Evolutionary conservation across 2,329 filamentous ascomycete species (phyloP), one percentile per base, ranked within the genome.

Genomic region (Clarireedia homoeocarpa): DNA sequence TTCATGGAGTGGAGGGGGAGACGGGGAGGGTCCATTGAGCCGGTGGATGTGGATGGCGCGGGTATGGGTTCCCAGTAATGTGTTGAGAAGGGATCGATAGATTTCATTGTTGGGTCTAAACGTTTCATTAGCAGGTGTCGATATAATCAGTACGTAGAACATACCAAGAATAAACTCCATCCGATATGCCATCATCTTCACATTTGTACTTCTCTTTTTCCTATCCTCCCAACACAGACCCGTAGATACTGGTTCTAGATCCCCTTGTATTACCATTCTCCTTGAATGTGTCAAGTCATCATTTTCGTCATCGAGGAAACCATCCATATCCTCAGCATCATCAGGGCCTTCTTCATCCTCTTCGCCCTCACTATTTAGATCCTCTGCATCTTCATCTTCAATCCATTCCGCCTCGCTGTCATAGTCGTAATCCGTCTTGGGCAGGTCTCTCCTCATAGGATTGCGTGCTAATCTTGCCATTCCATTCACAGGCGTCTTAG

Each of bases 351-450:
- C 79, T 14, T 83, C 84, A 3, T 89, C 78, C 50, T 87, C 84
- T 45, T 88, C 86, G 26, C 86, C 86, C 30, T 85, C 81, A 30
- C 74, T 76, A 46, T 75, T 70, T 6, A 79, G 66, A 57, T 82
- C 79, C 59, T 83, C 81, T 12, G 77, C 80, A 59, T 68, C 68
- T 40, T 90, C 88, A 61, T 80, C 79, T 66, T 91, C 86, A 48
- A 84, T 78, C 89, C 89, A 95, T 68, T 94, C 89, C 5, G 82
- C 88, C 69, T 95, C 89, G 3, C 88, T 92, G 66, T 94, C 89
- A 67, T 92, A 91, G 61, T 91, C 88, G 68, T 95, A 95, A 63
- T 89, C 78, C 4, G 88, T 77, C 5, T 84, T 80, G 12, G 74
- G 71, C 1, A 90, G 72, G n/a, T 72, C 59, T 69, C 78, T 70